Evolutionary conservation across 768 basidiomycete species (phyloP).

Genomic region (Boletus coccyginus): DNA sequence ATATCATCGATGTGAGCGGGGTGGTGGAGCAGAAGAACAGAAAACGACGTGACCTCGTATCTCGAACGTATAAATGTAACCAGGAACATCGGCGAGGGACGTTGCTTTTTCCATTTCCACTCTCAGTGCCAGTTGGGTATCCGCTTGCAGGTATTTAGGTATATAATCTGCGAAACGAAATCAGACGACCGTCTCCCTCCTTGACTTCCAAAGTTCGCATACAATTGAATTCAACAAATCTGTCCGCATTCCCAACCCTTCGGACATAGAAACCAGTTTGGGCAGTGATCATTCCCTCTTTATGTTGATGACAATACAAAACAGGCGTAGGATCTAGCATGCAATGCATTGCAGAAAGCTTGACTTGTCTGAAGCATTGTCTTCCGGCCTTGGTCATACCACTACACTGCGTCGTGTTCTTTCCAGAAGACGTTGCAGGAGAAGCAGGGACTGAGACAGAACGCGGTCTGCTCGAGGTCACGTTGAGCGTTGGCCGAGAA

Average conservation of each 20-base stretch:
- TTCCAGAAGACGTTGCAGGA: slow-evolving; percentile 18
- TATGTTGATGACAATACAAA: slow-evolving; percentile 66
- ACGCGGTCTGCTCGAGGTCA: slow-evolving; percentile 22
- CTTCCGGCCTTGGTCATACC: slow-evolving; percentile 64
- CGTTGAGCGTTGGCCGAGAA: slow-evolving; percentile 10
- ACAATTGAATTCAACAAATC: slow-evolving; percentile 62
- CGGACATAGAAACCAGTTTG: slow-evolving; percentile 58
- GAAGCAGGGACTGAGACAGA: slow-evolving; percentile 16
- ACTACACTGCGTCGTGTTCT: slow-evolving; percentile 47
- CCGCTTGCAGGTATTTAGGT: slow-evolving; percentile 56
- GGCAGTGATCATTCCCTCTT: slow-evolving; percentile 44
- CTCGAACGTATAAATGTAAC: slow-evolving; percentile 83
- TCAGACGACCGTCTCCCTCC: slow-evolving; percentile 3
- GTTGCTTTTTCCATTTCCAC: slow-evolving; percentile 53
- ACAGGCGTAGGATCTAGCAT: slow-evolving; percentile 27
- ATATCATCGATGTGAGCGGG: slow-evolving; percentile 4
- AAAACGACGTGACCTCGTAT: slow-evolving; percentile 53
- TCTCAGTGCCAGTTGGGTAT: slow-evolving; percentile 57
- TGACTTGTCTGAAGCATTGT: slow-evolving; percentile 60
- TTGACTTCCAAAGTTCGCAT: slow-evolving; percentile 13
- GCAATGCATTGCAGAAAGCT: slow-evolving; percentile 33
- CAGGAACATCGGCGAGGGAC: slow-evolving; percentile 57
- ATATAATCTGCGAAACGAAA: slow-evolving; percentile 55
- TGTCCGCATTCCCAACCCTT: slow-evolving; percentile 35
- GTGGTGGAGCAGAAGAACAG: background rate